Percentiles rank a stretch among this genome's conserved stretches.
Evolutionary conservation across 805 yeast genomes (phyloP).

Genomic region (Ogataea allantospora): DNA sequence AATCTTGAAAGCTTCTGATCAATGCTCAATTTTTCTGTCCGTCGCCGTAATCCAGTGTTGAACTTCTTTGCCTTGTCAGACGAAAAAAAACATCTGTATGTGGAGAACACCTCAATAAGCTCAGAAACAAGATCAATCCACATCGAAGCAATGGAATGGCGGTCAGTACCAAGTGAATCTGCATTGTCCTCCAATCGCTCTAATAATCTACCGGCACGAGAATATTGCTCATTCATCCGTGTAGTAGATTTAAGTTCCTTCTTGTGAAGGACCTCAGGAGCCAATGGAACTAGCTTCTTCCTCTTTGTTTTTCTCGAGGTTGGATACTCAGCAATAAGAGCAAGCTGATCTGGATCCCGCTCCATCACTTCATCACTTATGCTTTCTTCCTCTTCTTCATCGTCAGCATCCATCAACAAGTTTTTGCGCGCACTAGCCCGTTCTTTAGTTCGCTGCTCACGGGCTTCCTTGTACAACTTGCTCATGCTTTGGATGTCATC

Average conservation of each 20-base stretch:
- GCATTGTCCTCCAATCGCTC: conserved; percentile 42
- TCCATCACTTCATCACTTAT: conserved; percentile 19
- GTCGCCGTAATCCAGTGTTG: conserved; percentile 64
- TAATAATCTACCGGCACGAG: conserved; percentile 49
- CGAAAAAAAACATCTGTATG: conserved; percentile 76
- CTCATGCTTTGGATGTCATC: conserved; percentile 61
- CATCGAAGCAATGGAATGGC: conserved; percentile 57
- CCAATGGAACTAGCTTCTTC: conserved; percentile 22
- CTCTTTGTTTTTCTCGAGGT: conserved; percentile 21
- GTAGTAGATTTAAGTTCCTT: conserved; percentile 33
- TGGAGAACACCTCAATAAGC: conserved; percentile 76
- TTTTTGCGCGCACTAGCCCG: conserved; percentile 30
- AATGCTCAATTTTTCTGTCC: conserved; percentile 59
- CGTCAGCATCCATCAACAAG: conserved; percentile 21
- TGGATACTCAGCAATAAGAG: conserved; percentile 35
- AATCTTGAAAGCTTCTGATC: conserved; percentile 74
- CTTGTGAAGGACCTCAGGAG: conserved; percentile 28
- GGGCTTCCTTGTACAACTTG: conserved; percentile 52
- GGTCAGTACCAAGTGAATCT: conserved; percentile 33
- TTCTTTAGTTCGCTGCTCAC: conserved; percentile 36
- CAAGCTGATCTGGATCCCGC: conserved; percentile 30
- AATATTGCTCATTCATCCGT: conserved; percentile 44
- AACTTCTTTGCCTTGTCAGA: conserved; percentile 69
- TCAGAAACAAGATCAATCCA: conserved; percentile 88
- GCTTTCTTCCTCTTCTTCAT: conserved; percentile 20